phyloP scores from a whole-genome alignment of 2,329 filamentous ascomycete species.

The Hypoxylon sp. region DNA sequence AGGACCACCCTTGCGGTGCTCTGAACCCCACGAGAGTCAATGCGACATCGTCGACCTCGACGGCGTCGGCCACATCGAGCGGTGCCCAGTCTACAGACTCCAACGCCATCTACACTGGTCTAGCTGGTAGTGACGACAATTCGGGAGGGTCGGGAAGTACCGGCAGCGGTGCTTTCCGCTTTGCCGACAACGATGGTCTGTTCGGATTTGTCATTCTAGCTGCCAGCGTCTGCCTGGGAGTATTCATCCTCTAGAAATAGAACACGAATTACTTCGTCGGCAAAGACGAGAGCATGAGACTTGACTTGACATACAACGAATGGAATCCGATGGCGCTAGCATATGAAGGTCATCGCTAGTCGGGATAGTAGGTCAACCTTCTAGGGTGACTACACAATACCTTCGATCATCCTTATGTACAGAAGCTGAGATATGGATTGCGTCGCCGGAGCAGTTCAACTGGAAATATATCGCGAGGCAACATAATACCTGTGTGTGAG shows the following conservation, averaged over 20 bases:
- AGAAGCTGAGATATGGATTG: slow-evolving; percentile 7
- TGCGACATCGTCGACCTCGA: slow-evolving; percentile 59
- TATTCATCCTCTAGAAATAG: slow-evolving; percentile 34
- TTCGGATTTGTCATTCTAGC: slow-evolving; percentile 38
- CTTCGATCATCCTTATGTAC: neutral
- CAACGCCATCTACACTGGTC: slow-evolving; percentile 54
- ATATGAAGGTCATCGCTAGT: slow-evolving; percentile 1
- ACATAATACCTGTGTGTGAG: slow-evolving; percentile 29
- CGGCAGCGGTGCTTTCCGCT: slow-evolving; percentile 33
- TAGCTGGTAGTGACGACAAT: slow-evolving; percentile 43
- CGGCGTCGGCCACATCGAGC: slow-evolving; percentile 54
- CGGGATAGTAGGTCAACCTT: neutral
- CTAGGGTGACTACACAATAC: neutral
- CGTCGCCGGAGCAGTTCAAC: slow-evolving; percentile 7
- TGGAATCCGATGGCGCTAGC: slow-evolving; percentile 1
- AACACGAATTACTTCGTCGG: slow-evolving; percentile 3
- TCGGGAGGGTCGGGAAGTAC: slow-evolving; percentile 17
- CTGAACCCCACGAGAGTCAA: slow-evolving; percentile 71
- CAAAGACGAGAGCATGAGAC: neutral
- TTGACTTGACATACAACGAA: neutral
- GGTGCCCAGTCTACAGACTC: slow-evolving; percentile 50
- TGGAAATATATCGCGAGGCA: slow-evolving; percentile 9
- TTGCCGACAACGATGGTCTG: slow-evolving; percentile 35
- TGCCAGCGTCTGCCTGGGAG: slow-evolving; percentile 36
- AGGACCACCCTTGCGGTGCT: slow-evolving; percentile 80